A percentile compares a stretch with the other conserved stretches of the same genome.
Evolutionary conservation across 2,329 filamentous ascomycete genomes (phyloP).

Genomic region (Penicillium fuscoglaucum): DNA sequence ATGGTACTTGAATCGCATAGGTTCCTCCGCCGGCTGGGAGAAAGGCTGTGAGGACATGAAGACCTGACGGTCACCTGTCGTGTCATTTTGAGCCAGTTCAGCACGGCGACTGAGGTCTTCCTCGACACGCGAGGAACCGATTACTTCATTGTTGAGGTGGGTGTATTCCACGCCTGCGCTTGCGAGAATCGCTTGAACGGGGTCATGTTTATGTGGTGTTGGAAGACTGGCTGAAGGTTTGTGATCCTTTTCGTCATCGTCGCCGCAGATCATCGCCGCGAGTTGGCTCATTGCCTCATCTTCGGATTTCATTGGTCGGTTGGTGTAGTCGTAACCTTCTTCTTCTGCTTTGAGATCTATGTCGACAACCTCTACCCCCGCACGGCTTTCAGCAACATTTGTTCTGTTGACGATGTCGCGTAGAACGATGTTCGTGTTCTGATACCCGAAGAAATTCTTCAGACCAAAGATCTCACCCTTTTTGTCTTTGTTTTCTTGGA

Average conservation of each 20-base stretch:
- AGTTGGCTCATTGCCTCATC: conserved; percentile 72
- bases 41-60: conserved; percentile 31
- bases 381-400: conserved; percentile 89
- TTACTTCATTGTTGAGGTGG: conserved; percentile 92
- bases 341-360: conserved; percentile 67
- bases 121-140: conserved; percentile 91
- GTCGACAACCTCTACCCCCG: conserved; percentile 76
- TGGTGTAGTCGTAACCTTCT: conserved; percentile 54
- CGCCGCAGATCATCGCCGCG: conserved; percentile 59
- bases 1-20: conserved; percentile 62
- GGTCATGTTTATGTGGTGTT: conserved; percentile 60
- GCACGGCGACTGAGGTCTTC: conserved; percentile 77
- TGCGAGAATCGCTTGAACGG: conserved; percentile 83
- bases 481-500: conserved; percentile 77
- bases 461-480: conserved; percentile 95
- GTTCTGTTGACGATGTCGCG: conserved; percentile 98
- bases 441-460: conserved; percentile 79
- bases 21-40: conserved; percentile 39
- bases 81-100: conserved; percentile 46
- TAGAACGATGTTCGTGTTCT: conserved; percentile 74
- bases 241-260: conserved; percentile 23
- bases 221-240: conserved; percentile 17
- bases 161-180: conserved; percentile 91
- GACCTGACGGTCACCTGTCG: conserved; percentile 36
- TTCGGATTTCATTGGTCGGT: conserved; percentile 51